A percentile compares a stretch with the other conserved stretches of the same genome.
Conservation (phyloP, 1,284 basidiomycete species). For the Ustilago trichophora region DNA sequence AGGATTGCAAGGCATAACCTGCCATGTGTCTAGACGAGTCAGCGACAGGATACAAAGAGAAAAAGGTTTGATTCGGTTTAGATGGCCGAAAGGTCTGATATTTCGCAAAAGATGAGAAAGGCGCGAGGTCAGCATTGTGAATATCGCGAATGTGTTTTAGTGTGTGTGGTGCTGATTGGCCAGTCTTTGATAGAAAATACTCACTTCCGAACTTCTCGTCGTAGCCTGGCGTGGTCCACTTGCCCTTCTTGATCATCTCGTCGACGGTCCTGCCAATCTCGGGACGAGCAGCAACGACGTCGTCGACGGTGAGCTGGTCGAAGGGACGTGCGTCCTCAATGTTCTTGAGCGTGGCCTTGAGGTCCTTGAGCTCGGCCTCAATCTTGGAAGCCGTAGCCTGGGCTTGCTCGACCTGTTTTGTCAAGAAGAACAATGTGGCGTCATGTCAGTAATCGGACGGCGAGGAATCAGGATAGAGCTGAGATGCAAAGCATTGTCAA, state of each 20-base stretch:
- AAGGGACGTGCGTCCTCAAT: conserved; percentile 97
- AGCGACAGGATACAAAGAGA: too few species aligned
- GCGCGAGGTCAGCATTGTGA: too few species aligned
- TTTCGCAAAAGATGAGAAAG: too few species aligned
- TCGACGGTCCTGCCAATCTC: conserved; percentile 91
- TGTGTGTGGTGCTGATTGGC: too few species aligned
- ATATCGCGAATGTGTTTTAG: too few species aligned
- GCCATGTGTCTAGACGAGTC: too few species aligned
- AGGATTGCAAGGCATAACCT: too few species aligned
- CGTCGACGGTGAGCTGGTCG: conserved; percentile 92
- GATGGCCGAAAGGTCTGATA: conserved; percentile 56
- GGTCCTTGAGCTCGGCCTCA: conserved; percentile 87
- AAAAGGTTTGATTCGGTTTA: too few species aligned
- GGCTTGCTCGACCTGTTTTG: conserved; percentile 81
- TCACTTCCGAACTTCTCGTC: conserved; percentile 66
- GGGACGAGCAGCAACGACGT: conserved; percentile 91
- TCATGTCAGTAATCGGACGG: conserved; percentile 19
- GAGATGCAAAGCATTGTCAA: too few species aligned
- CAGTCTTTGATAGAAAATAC: conserved; percentile 11
- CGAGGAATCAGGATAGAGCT: too few species aligned
- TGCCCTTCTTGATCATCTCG: conserved; percentile 98
- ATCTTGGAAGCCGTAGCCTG: conserved; percentile 91
- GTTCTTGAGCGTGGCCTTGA: conserved; percentile 93
- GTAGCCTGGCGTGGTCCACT: conserved; percentile 81
- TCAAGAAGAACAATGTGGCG: not conserved